Percentiles rank a stretch among this genome's conserved stretches.
Evolutionary conservation across 495 filamentous ascomycete genomes (phyloP).

Genomic region (Aeminium ludgeri): DNA sequence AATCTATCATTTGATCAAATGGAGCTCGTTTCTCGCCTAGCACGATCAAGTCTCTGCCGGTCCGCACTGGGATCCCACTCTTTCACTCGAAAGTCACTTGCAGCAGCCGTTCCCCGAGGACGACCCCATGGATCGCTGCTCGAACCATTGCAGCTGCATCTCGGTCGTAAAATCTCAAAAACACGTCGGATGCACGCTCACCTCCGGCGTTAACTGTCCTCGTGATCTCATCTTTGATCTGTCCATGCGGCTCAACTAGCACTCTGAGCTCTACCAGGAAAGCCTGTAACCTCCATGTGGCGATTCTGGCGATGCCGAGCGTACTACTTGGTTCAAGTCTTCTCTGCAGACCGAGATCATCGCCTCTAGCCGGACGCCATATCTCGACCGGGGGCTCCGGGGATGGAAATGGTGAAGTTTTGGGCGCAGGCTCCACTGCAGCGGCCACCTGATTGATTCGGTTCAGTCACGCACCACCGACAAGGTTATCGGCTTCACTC

Average conservation of each 20-base stretch:
- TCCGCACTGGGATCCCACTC: neutral
- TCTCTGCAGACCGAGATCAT: no score
- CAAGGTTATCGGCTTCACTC: no score
- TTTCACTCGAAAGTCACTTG: slow-evolving; percentile 3
- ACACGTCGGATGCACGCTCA: slow-evolving; percentile 8
- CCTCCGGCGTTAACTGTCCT: neutral
- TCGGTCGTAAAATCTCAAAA: neutral
- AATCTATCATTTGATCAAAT: no score
- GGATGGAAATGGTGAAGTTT: no score
- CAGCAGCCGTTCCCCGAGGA: slow-evolving; percentile 5
- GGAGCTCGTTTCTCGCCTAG: no score
- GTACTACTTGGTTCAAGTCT: neutral
- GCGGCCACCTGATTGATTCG: no score
- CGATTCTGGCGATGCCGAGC: slow-evolving; percentile 3
- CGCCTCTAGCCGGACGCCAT: no score
- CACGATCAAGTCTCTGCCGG: no score
- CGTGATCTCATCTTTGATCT: neutral
- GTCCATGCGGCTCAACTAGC: neutral
- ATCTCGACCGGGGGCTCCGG: no score
- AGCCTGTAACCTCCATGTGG: slow-evolving; percentile 3
- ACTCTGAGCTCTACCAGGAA: neutral
- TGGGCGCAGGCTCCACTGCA: no score
- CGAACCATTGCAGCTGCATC: slow-evolving; percentile 1
- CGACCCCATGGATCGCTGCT: neutral
- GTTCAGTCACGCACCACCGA: no score